Base-by-base conservation (phyloP, 495 filamentous ascomycete species). In the Astrothelium subdiscretum region DNA sequence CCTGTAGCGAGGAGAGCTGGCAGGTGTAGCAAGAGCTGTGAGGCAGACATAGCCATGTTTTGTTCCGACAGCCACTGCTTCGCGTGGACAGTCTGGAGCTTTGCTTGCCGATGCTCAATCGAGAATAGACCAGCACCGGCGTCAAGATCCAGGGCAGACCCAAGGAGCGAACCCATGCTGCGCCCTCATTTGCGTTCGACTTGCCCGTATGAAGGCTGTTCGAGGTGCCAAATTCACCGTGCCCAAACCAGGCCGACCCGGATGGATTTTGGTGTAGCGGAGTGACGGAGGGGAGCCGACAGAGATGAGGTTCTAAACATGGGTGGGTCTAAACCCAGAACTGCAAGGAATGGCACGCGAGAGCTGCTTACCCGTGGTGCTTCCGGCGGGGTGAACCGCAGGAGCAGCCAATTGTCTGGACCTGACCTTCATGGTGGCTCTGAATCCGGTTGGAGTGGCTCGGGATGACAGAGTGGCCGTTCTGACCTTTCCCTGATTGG, bases 21-120 rank as follows among this genome's bases (percentile, higher is more conserved):
- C 48, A 54, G 48, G 48, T 29, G 24, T 54, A 54, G 24, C 48
- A 54, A 20, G 20, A 29, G 15, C 5, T 11, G 8, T 29, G 48
- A 54, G 48, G 48, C 48, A 54, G 48, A 54, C 3, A 15, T 29
- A 54, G 48, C 48, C 48, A 27, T 27, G 48, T 54, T 54, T 54
- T 54, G 48, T 54, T 54, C 43, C 22, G 48, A 54, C 48, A 20
- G 48, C 48, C 48, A 54, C 24, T 54, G 24, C 48, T 54, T 54
- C 48, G 48, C 24, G 24, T 54, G 48, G 48, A 54, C 48, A 54
- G 48, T 54, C 48, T 54, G 48, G 48, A 54, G 48, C 48, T 54
- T 29, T 54, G n/a, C 22, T 15, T 54, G 15, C 48, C 48, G 48
- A 15, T 29, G 24, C 24, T 54, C 48, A 12, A 54, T 54, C 48